phyloP scores from a whole-genome alignment of 192 early-diverging fungal genomes.

The Thamnidium elegans region DNA sequence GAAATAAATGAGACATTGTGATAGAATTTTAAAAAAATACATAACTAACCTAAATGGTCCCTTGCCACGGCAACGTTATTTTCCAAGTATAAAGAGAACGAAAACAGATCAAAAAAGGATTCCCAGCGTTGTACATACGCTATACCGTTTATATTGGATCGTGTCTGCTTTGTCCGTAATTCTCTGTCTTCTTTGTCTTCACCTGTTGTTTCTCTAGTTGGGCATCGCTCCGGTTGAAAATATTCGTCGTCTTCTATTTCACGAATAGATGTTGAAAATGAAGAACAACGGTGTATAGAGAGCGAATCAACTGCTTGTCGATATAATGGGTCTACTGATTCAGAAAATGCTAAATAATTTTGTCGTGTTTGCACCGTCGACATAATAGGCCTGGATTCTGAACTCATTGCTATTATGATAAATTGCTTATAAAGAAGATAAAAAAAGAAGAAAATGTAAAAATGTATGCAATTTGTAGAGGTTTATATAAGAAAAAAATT shows the following conservation, averaged over 20 bases:
- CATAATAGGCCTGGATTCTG: neutral
- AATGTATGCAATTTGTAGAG: no score
- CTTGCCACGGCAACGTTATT: constrained; percentile 75
- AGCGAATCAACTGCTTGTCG: neutral
- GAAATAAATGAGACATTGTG: neutral
- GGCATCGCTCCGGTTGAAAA: neutral
- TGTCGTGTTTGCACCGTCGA: neutral
- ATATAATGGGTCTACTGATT: neutral
- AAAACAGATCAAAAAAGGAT: neutral
- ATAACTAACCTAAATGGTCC: constrained; percentile 74
- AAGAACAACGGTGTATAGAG: neutral
- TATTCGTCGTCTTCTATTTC: neutral
- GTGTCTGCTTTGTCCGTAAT: neutral
- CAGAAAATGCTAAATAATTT: neutral
- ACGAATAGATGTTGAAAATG: neutral
- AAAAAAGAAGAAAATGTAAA: neutral
- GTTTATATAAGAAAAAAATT: no score
- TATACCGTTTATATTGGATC: no score
- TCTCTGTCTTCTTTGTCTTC: neutral
- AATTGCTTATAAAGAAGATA: neutral
- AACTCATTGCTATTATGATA: neutral
- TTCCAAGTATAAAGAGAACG: constrained; percentile 46
- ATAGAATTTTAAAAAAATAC: no score
- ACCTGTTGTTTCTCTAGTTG: neutral
- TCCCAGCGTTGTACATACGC: constrained; percentile 1